Conservation (phyloP, 441 rosid species). For the Aleurites moluccanus region DNA sequence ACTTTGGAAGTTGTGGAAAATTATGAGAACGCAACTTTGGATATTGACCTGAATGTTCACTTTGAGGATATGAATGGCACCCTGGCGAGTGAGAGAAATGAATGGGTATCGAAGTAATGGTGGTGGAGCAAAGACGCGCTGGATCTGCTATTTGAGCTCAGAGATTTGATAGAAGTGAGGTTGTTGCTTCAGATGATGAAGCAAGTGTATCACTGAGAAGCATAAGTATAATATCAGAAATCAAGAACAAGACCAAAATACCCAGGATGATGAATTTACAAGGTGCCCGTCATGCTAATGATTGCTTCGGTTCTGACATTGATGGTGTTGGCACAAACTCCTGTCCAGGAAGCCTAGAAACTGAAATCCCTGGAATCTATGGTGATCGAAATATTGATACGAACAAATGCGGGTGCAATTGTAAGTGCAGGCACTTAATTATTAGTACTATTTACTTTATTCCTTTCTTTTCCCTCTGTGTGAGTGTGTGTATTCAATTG, state of each 20-base stretch:
- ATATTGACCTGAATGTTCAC: conserved; percentile 55
- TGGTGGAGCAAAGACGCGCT: conserved; percentile 39
- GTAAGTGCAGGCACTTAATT: conserved; percentile 43
- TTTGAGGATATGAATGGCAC: conserved; percentile 28
- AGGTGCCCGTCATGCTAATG: conserved; percentile 49
- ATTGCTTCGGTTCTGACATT: conserved; percentile 84
- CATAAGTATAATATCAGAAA: conserved; percentile 78
- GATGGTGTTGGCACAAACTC: conserved; percentile 61
- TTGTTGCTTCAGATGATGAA: conserved; percentile 55
- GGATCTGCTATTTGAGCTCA: conserved; percentile 52
- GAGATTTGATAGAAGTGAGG: conserved; percentile 41
- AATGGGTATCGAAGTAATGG: conserved; percentile 25
- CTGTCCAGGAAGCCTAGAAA: conserved; percentile 65
- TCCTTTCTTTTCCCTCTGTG: not conserved
- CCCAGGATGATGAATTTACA: conserved; percentile 72
- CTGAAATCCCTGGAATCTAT: conserved; percentile 60
- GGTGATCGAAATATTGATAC: conserved; percentile 41
- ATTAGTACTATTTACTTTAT: not conserved
- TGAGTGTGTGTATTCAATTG: not conserved
- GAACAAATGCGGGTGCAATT: conserved; percentile 36
- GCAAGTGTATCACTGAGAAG: conserved; percentile 82
- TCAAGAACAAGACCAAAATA: conserved; percentile 64
- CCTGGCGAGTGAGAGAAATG: conserved; percentile 31
- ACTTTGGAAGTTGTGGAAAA: conserved; percentile 93
- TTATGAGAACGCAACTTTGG: conserved; percentile 69